Evolutionary conservation across 305 asterid genomes (phyloP).

Genomic region (Fraxinus floribunda): DNA sequence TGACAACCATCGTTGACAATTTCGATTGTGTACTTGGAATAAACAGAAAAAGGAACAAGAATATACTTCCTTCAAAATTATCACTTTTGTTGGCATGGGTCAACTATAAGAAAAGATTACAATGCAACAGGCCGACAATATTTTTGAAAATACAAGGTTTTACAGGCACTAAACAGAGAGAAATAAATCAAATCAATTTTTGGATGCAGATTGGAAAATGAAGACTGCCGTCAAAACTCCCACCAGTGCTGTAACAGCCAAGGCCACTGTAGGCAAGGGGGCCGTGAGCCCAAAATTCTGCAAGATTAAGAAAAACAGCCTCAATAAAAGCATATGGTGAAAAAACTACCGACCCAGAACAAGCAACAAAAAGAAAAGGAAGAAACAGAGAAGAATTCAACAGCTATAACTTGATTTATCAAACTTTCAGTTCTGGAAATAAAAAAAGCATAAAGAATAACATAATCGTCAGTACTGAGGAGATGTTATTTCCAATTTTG

Average conservation of each 20-base stretch:
- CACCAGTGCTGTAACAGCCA: constrained; percentile 64
- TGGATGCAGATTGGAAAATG: constrained; percentile 83
- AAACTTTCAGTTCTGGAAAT: background rate
- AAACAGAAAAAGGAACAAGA: background rate
- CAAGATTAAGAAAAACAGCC: background rate
- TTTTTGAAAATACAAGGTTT: background rate
- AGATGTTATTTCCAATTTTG: background rate
- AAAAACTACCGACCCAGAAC: background rate
- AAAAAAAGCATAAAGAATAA: background rate
- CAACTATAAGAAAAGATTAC: background rate
- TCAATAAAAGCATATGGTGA: background rate
- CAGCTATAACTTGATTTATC: background rate
- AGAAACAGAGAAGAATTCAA: background rate
- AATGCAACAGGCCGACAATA: background rate
- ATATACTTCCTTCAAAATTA: background rate
- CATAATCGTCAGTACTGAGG: background rate
- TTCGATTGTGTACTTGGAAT: background rate
- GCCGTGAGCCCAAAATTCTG: constrained; percentile 70
- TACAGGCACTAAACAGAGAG: background rate
- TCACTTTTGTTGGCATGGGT: background rate
- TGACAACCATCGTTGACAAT: no score
- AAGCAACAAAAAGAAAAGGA: background rate
- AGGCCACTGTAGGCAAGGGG: constrained; percentile 74
- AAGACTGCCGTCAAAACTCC: constrained; percentile 74
- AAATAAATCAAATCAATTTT: constrained; percentile 34